Evolutionary conservation across 164 flowering plant species (phyloP).

Genomic region (Annona cherimola): DNA sequence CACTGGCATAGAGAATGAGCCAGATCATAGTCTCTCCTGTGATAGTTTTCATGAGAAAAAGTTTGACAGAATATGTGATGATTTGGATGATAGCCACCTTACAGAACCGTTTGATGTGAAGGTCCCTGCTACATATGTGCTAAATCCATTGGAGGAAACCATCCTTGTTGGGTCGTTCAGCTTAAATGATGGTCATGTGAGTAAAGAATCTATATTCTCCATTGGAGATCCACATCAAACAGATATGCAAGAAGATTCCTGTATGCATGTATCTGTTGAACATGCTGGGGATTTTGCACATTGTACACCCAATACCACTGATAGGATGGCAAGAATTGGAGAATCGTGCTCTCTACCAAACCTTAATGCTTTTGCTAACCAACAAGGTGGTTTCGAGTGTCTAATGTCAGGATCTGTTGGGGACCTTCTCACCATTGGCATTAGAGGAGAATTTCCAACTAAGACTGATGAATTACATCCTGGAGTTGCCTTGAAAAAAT

Average conservation of each 20-base stretch:
- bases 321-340: constrained; percentile 33
- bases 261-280: constrained; percentile 28
- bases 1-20: constrained; percentile 38
- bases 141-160: constrained; percentile 24
- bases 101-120: constrained; percentile 17
- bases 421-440: constrained; percentile 34
- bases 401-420: constrained; percentile 46
- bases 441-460: constrained; percentile 21
- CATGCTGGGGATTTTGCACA: constrained; percentile 29
- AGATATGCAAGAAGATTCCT: constrained; percentile 33
- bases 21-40: constrained; percentile 33
- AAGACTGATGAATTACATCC: constrained; percentile 18
- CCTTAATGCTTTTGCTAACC: constrained; percentile 18
- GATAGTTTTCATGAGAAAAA: constrained; percentile 27
- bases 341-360: constrained; percentile 60
- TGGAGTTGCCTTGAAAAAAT: neutral
- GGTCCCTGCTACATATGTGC: constrained; percentile 19
- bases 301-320: constrained; percentile 25
- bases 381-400: constrained; percentile 16
- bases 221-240: constrained; percentile 40
- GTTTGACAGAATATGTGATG: constrained; percentile 6
- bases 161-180: constrained; percentile 27
- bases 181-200: constrained; percentile 26
- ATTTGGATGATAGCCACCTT: constrained; percentile 19
- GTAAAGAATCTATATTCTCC: constrained; percentile 40